Conservation (phyloP, 495 filamentous ascomycete genomes). For the Penicillium odoratum region DNA sequence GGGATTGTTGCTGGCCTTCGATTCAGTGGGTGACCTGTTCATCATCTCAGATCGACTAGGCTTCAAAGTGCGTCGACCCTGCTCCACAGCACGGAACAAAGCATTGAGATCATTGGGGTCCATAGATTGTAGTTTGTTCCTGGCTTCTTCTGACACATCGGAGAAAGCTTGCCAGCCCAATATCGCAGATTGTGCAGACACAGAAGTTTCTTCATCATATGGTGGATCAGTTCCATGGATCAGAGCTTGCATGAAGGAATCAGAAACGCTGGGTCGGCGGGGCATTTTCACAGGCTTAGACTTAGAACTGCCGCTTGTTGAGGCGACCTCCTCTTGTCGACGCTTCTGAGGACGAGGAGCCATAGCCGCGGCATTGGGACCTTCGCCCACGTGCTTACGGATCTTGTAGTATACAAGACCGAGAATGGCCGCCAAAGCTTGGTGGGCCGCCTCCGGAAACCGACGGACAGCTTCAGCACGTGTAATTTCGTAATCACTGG, state of each 20-base stretch:
- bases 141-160: constrained; percentile 40
- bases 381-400: constrained; percentile 43
- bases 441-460: constrained; percentile 42
- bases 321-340: constrained; percentile 38
- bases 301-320: constrained; percentile 30
- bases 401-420: constrained; percentile 47
- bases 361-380: constrained; percentile 16
- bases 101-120: constrained; percentile 39
- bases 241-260: constrained; percentile 33
- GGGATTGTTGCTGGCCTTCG: constrained; percentile 22
- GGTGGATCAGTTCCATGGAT: constrained; percentile 28
- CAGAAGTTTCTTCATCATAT: constrained; percentile 37
- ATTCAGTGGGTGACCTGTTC: constrained; percentile 36
- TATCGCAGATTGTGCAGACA: constrained; percentile 39
- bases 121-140: constrained; percentile 41
- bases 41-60: constrained; percentile 34
- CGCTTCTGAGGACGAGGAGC: constrained; percentile 36
- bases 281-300: constrained; percentile 42
- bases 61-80: constrained; percentile 36
- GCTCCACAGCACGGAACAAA: constrained; percentile 39
- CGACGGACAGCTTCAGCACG: constrained; percentile 36
- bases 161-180: constrained; percentile 43
- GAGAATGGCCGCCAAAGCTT: constrained; percentile 42
- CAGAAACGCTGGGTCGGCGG: constrained; percentile 36
- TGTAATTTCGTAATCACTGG: constrained; percentile 35